Evolutionary conservation across 345 rosid genomes (phyloP).

Genomic region (Hevea brasiliensis): DNA sequence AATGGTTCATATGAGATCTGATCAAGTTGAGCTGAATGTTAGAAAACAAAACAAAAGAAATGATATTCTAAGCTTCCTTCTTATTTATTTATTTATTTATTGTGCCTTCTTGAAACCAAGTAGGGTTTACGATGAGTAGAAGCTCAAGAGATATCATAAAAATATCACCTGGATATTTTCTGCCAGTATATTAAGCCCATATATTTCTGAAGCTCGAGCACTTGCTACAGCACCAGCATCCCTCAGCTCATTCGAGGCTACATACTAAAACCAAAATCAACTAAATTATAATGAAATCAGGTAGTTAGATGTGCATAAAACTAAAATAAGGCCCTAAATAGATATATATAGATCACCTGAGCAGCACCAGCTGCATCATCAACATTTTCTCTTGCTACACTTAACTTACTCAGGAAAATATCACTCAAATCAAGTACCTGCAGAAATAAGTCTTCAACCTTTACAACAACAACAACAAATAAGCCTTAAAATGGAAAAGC

Average conservation of each 20-base stretch:
- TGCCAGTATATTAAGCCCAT: conserved; percentile 68
- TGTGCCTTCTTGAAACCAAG: background rate
- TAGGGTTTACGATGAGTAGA: conserved; percentile 1
- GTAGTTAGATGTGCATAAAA: background rate
- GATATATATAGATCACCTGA: conserved; percentile 35
- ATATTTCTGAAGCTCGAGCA: conserved; percentile 70
- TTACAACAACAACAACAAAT: background rate
- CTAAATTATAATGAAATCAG: conserved; percentile 2
- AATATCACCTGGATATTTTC: conserved; percentile 54
- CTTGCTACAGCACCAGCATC: conserved; percentile 76
- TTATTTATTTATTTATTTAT: too few species aligned
- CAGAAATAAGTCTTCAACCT: conserved; percentile 12
- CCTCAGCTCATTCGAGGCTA: conserved; percentile 45
- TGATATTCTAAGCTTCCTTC: background rate
- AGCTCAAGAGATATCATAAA: background rate
- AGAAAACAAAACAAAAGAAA: background rate
- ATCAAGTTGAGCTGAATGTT: background rate
- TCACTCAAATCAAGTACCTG: conserved; percentile 55
- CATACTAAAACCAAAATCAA: conserved; percentile 34
- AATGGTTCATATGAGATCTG: background rate
- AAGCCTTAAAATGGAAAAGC: too few species aligned
- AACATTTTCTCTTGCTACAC: conserved; percentile 43
- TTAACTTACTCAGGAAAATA: conserved; percentile 36
- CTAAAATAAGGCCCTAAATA: background rate
- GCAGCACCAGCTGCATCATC: conserved; percentile 56